Evolutionary conservation across 441 rosid species (phyloP).

Genomic region (Hypseocharis bilobata): DNA sequence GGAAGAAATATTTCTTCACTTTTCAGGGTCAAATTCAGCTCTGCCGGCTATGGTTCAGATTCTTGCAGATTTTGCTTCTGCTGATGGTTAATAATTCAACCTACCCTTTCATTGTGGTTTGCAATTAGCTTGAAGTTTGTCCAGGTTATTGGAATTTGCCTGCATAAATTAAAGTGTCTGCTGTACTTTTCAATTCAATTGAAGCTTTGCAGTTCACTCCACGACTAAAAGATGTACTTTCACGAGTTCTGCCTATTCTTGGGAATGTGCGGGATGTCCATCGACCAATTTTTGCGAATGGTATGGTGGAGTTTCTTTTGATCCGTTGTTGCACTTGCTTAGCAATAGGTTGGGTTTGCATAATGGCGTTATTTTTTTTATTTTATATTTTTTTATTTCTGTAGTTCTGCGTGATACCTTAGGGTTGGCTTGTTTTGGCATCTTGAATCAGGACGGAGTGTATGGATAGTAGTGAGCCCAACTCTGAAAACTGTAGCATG

Average conservation of each 20-base stretch:
- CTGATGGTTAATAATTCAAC: conserved; percentile 64
- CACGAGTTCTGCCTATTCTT: conserved; percentile 78
- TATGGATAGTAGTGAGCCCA: background rate
- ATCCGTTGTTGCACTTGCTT: conserved; percentile 3
- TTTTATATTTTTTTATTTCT: background rate
- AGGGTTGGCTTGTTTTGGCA: conserved; percentile 4
- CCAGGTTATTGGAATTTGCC: conserved; percentile 17
- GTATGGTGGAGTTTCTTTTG: conserved; percentile 30
- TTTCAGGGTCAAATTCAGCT: conserved; percentile 64
- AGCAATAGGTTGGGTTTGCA: conserved; percentile 1
- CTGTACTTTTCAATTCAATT: conserved; percentile 32
- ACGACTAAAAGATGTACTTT: conserved; percentile 74
- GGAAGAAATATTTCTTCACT: conserved; percentile 83
- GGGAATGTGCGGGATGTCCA: conserved; percentile 83
- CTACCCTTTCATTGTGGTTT: conserved; percentile 21
- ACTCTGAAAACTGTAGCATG: conserved; percentile 4
- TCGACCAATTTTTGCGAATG: conserved; percentile 88
- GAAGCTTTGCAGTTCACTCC: conserved; percentile 95
- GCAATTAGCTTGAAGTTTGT: conserved; percentile 7
- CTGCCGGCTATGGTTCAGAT: conserved; percentile 92
- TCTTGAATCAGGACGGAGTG: conserved; percentile 1
- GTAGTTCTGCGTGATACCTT: background rate
- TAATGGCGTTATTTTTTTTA: conserved; percentile 5
- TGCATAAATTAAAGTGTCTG: conserved; percentile 30
- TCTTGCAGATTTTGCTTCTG: conserved; percentile 91